Evolutionary conservation across 768 basidiomycete genomes (phyloP).

Genomic region (Leucogyrophana mollusca): DNA sequence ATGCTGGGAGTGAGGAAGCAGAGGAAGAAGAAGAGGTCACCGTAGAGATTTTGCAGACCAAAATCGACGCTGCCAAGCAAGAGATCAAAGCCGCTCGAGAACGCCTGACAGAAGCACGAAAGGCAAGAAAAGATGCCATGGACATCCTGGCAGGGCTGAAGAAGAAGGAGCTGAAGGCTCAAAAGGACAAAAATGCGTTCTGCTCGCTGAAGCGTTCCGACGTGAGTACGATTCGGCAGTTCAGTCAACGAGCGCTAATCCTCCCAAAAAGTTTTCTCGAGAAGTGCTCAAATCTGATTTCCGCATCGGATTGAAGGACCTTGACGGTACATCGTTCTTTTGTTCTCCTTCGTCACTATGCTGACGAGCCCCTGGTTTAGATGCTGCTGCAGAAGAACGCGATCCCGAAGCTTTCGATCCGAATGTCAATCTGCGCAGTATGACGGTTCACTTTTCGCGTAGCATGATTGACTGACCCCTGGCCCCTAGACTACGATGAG

Average conservation of each 20-base stretch:
- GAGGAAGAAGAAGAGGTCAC: conserved; percentile 42
- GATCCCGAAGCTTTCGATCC: conserved; percentile 61
- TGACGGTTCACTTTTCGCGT: conserved; percentile 9
- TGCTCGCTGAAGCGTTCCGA: conserved; percentile 59
- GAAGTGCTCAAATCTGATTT: conserved; percentile 61
- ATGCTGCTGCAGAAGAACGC: conserved; percentile 54
- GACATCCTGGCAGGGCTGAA: conserved; percentile 36
- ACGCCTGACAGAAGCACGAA: conserved; percentile 35
- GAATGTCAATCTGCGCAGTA: conserved; percentile 46
- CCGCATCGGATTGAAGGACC: conserved; percentile 53
- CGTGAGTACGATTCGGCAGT: conserved; percentile 28
- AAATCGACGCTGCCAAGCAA: conserved; percentile 41
- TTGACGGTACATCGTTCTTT: conserved; percentile 50
- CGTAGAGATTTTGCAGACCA: conserved; percentile 41
- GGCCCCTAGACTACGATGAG: conserved; percentile 48
- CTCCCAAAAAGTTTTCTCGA: conserved; percentile 43
- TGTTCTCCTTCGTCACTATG: neutral
- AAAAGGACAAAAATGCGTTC: conserved; percentile 57
- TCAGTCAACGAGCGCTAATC: conserved; percentile 4
- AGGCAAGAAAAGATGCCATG: conserved; percentile 41
- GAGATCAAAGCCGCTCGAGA: conserved; percentile 39
- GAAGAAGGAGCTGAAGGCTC: conserved; percentile 32
- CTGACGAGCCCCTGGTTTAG: conserved; percentile 25
- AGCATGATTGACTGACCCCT: neutral
- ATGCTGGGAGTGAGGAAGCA: conserved; percentile 16